These are phyloP conservation scores for Sphagnum tenellum DNA, from an alignment of 225 moss, liverwort and hornwort genomes.

Conservation along the genomic window DNA sequence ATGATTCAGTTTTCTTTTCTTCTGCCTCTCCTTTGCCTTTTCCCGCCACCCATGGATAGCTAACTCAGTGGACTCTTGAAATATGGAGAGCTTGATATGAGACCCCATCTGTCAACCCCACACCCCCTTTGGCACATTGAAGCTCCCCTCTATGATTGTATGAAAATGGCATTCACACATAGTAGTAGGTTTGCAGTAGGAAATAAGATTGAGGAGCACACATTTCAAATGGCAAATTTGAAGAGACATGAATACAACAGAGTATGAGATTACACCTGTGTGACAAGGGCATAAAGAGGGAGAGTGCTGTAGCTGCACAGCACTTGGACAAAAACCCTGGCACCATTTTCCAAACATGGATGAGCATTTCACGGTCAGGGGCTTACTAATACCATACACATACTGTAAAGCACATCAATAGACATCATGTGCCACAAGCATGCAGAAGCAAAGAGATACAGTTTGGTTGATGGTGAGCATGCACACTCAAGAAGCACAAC, in stretches of 20 bases:
- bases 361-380: neutral
- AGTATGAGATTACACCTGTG: constrained; percentile 31
- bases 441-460: no score
- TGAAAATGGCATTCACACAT: no score
- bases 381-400: neutral
- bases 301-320: constrained; percentile 66
- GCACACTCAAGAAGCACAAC: neutral
- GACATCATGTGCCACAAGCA: neutral
- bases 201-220: no score
- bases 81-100: constrained; percentile 32
- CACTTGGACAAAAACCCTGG: constrained; percentile 54
- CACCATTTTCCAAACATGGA: neutral
- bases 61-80: constrained; percentile 16
- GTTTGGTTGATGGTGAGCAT: no score
- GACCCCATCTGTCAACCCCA: constrained; percentile 47
- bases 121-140: neutral
- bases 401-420: neutral
- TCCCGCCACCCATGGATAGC: constrained; percentile 31
- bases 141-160: no score
- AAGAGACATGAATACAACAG: no score
- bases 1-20: constrained; percentile 12
- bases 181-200: no score
- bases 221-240: no score
- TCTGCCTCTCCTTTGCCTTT: constrained; percentile 31
- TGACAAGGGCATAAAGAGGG: constrained; percentile 77